These are phyloP conservation scores for Zasmidium citrigriseum DNA, from an alignment of 2,329 filamentous ascomycete genomes.

Conservation along the genomic window DNA sequence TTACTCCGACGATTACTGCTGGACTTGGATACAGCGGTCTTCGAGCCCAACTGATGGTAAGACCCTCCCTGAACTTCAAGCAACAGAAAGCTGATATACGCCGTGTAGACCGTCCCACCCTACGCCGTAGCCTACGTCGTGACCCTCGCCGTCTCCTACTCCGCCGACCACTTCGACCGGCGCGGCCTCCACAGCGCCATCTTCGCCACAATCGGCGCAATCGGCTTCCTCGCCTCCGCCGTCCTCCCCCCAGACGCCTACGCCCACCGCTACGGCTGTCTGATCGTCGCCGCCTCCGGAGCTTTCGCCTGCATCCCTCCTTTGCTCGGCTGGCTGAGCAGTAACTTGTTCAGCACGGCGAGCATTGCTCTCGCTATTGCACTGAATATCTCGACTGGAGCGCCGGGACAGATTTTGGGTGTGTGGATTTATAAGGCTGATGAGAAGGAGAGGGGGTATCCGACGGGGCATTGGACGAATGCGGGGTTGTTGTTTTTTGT, in stretches of 20 bases:
- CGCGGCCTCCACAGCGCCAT: conserved; percentile 55
- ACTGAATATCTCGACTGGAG: conserved; percentile 68
- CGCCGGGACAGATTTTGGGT: conserved; percentile 69
- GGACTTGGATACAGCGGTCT: conserved; percentile 64
- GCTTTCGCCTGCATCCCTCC: conserved; percentile 70
- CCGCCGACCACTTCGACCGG: conserved; percentile 64
- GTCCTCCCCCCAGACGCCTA: conserved; percentile 63
- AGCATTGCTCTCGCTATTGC: conserved; percentile 69
- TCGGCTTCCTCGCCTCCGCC: conserved; percentile 64
- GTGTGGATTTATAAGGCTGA: conserved; percentile 72
- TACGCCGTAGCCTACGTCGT: conserved; percentile 45
- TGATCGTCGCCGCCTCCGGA: conserved; percentile 67
- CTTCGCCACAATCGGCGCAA: conserved; percentile 53
- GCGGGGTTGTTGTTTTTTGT: conserved; percentile 63
- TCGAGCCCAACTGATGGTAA: conserved; percentile 36
- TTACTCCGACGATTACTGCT: conserved; percentile 54
- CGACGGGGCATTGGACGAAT: conserved; percentile 70
- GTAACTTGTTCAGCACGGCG: conserved; percentile 66
- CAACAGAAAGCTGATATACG: too few relatives aligned
- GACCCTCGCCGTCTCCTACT: conserved; percentile 51
- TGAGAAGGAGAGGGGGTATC: conserved; percentile 63
- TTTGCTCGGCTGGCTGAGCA: conserved; percentile 69
- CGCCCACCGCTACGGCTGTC: conserved; percentile 64
- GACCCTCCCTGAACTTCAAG: too few relatives aligned
- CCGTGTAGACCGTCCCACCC: conserved; percentile 34